Percentiles rank a stretch among this genome's conserved stretches.
Evolutionary conservation across 163 green algal species (phyloP).

Genomic region (Scenedesmus sp.): DNA sequence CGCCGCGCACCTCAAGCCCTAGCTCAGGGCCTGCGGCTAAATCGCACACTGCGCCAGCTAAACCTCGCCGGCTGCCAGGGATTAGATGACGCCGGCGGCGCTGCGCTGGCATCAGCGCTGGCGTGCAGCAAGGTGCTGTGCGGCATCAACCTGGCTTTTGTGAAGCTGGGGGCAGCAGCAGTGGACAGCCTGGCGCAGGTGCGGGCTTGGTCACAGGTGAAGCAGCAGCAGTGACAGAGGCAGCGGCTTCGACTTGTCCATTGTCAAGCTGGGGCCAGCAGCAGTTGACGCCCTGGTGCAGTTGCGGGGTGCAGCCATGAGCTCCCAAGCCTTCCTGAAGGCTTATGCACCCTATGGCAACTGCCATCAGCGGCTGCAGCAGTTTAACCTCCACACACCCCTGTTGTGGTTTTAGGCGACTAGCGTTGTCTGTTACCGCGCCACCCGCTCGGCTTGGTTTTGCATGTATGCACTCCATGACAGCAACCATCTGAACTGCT

Average conservation of each 20-base stretch:
- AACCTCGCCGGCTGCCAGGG: conserved; percentile 28
- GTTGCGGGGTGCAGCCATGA: no score
- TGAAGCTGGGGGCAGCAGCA: conserved; percentile 13
- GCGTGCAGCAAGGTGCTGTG: conserved; percentile 42
- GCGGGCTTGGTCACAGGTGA: neutral
- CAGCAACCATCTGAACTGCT: no score
- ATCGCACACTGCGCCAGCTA: conserved; percentile 45
- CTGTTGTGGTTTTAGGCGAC: no score
- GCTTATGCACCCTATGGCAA: no score
- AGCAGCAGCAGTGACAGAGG: neutral
- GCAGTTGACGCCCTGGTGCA: conserved; percentile 16
- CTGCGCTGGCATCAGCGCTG: conserved; percentile 15
- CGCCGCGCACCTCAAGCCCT: conserved; percentile 10
- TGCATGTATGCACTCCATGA: no score
- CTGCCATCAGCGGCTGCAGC: no score
- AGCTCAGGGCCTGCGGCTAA: conserved; percentile 28
- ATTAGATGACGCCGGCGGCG: conserved; percentile 7
- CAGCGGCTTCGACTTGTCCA: neutral
- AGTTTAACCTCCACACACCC: no score
- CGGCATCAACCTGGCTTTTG: conserved; percentile 45
- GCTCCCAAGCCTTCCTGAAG: no score
- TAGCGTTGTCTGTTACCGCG: no score
- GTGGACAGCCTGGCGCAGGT: conserved; percentile 44
- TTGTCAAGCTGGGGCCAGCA: neutral
- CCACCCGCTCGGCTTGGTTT: no score